Base-by-base conservation (phyloP, 2,329 filamentous ascomycete genomes). In the Monosporascus sp. region DNA sequence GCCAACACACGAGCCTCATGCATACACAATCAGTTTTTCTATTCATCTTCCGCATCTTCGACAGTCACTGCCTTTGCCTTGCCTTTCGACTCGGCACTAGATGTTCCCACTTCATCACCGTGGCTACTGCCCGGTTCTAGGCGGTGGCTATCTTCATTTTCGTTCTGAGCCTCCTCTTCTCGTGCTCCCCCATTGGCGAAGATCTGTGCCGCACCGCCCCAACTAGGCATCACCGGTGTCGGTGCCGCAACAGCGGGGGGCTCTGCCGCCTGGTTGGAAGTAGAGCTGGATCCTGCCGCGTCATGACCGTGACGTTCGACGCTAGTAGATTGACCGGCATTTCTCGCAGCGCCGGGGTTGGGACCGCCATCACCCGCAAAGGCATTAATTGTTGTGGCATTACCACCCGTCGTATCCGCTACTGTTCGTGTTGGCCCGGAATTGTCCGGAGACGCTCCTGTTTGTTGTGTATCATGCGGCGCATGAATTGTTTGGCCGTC, bases 141-240 rank as follows among this genome's bases (percentile, higher is more conserved):
- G 27, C 27, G 27, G 27, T 31, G 27, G 27, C 9, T 31, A 31
- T 31, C 27, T 31, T 11, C 27, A 31, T 31, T 31, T 31, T 31
- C 27, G 27, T 31, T 20, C 50, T 22, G 50, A 45, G 26, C 52
- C 19, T 58, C 45, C 53, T 37, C 52, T 52, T 54, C 49, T 11
- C 54, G 54, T 50, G 41, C 53, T 26, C 52, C 59, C 19, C 67
- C 67, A 48, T 63, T 68, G 17, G 67, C 66, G 52, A 80, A 80
- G 0, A 80, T 66, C 60, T 80, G 79, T 17, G 76, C 71, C 2
- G 75, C 66, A 16, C 77, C 75, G 47, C 76, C 76, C 79, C 79
- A 82, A 53, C 74, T 76, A 5, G 78, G 78, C 54, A 74, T 63
- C 22, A 77, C 63, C 17, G 78, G 77, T 22, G 74, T 78, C 2